Evolutionary conservation across 345 rosid species (phyloP), one percentile per base, ranked within the genome.

Genomic region (Eucalyptus leucophloia): DNA sequence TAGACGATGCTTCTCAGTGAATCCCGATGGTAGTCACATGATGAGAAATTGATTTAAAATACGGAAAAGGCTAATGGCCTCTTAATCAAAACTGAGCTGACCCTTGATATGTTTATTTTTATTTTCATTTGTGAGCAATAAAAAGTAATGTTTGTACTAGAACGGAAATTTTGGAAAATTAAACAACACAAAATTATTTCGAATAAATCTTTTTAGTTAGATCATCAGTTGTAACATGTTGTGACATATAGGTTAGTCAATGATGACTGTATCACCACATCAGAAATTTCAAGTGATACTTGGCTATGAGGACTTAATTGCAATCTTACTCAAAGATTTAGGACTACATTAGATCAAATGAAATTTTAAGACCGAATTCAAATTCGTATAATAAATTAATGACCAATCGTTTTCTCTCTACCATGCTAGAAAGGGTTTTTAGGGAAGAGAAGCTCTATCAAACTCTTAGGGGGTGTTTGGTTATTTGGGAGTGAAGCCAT

Each of bases 221-320:
- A 72, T 72, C 45, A 34, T 7, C 8, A 0, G 10, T 5, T 34
- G 7, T 19, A 4, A 21, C 2, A 37, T 0, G 4, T 3, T 37
- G 3, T 21, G 45, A 37, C 4, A 3, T 8, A 4, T 21, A 6
- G 30, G 17, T 40, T 11, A 5, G 9, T 9, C 2, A 40, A 12
- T 24, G 2, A 77, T 40, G 3, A 77, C 4, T 3, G 1, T 23
- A 72, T 12, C 1, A 30, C 1, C 3, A 40, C 1, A 1, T 37
- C 0, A 37, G 3, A 24, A 37, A 37, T 9, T 77, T 21, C 16
- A 77, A 0, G 30, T 19, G 2, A 9, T 6, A 21, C 16, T 77
- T 11, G 28, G 47, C 47, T 26, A 2, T 1, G 30, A 77, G 30
- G 30, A 19, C 30, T 21, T 77, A 40, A 21, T 21, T 77, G 47